Percentiles rank a stretch among this genome's conserved stretches.
Conservation (phyloP, 192 early-diverging fungal species). For the Gonapodya sp. region DNA sequence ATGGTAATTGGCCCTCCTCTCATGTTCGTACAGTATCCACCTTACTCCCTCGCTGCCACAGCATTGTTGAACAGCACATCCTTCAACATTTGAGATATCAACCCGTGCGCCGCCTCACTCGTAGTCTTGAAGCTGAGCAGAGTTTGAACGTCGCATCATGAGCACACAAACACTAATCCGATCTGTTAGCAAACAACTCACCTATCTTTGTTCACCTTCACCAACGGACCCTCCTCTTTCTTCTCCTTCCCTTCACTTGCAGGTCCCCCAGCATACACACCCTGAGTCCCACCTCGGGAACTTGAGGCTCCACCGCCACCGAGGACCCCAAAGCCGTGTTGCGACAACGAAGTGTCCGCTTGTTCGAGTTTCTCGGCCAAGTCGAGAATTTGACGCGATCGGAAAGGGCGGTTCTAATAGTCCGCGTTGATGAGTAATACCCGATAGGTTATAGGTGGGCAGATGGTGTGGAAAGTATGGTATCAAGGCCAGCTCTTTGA, state of each 20-base stretch:
- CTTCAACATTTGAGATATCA: constrained; percentile 78
- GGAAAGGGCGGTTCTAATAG: constrained; percentile 68
- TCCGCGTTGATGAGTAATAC: constrained; percentile 16
- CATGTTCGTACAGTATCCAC: too few species aligned
- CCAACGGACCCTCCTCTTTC: constrained; percentile 49
- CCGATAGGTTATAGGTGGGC: constrained; percentile 3
- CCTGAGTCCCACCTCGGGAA: not conserved
- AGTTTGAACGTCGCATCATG: not conserved
- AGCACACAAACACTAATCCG: constrained; percentile 11
- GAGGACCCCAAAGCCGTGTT: constrained; percentile 31
- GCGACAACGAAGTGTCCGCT: constrained; percentile 45
- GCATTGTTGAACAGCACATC: constrained; percentile 61
- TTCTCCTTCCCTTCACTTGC: constrained; percentile 34
- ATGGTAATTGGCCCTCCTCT: too few species aligned
- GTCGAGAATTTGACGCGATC: constrained; percentile 66
- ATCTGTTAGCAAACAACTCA: constrained; percentile 16
- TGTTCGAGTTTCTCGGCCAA: constrained; percentile 75
- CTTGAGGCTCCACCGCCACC: constrained; percentile 11
- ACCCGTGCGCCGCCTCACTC: constrained; percentile 65
- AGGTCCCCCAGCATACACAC: not conserved
- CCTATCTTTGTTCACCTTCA: constrained; percentile 64
- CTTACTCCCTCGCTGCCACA: not conserved
- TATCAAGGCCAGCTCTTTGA: not conserved
- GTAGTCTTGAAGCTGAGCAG: constrained; percentile 61
- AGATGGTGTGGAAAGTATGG: constrained; percentile 7